Conservation (phyloP, 2,329 filamentous ascomycete genomes). For the Coleophoma crateriformis region DNA sequence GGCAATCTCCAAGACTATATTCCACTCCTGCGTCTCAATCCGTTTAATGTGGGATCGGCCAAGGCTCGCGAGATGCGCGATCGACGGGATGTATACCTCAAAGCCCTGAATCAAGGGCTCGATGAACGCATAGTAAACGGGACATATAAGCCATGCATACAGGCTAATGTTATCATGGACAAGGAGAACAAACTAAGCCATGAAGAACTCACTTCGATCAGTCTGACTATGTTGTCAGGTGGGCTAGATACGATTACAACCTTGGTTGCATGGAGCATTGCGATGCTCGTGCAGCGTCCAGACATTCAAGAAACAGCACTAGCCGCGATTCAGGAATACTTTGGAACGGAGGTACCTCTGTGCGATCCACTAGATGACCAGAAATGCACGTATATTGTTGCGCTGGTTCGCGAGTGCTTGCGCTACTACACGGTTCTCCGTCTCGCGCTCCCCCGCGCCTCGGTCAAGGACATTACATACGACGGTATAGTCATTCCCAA, state of each 20-base stretch:
- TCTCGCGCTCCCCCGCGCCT: slow-evolving; percentile 55
- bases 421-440: slow-evolving; percentile 59
- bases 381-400: slow-evolving; percentile 57
- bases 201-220: slow-evolving; percentile 60
- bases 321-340: slow-evolving; percentile 48
- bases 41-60: slow-evolving; percentile 51
- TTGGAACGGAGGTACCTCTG: slow-evolving; percentile 45
- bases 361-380: slow-evolving; percentile 58
- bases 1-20: slow-evolving; percentile 59
- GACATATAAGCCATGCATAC: slow-evolving; percentile 58
- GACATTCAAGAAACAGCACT: slow-evolving; percentile 59
- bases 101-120: slow-evolving; percentile 48
- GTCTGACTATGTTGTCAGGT: slow-evolving; percentile 62
- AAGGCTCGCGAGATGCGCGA: slow-evolving; percentile 54
- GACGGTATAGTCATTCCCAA: slow-evolving; percentile 52
- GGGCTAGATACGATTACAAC: slow-evolving; percentile 64
- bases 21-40: slow-evolving; percentile 52
- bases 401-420: slow-evolving; percentile 56
- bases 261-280: slow-evolving; percentile 59
- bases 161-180: slow-evolving; percentile 60
- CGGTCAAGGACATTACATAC: slow-evolving; percentile 54
- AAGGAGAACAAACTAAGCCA: slow-evolving; percentile 56
- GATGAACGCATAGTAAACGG: slow-evolving; percentile 56
- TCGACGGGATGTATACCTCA: slow-evolving; percentile 55
- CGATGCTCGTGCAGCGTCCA: slow-evolving; percentile 49